A percentile compares a stretch with the other conserved stretches of the same genome.
Conservation (phyloP, 306 rosid species). For the Rosa lucieae region DNA sequence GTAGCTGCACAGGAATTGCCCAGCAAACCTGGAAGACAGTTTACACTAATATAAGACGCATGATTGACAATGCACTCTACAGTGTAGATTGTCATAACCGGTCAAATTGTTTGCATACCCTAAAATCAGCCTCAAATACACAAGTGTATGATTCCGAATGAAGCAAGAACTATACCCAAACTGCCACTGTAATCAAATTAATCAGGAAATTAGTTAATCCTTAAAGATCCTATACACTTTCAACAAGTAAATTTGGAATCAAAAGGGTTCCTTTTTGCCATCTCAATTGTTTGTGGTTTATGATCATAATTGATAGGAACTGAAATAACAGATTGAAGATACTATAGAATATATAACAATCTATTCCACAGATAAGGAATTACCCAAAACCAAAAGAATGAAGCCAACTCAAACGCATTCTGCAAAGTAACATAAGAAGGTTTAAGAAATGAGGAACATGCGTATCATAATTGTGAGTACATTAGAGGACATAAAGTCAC, state of each 20-base stretch:
- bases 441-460: conserved; percentile 14
- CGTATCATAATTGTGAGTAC: background rate
- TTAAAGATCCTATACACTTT: conserved; percentile 4
- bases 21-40: conserved; percentile 62
- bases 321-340: background rate
- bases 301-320: background rate
- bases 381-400: conserved; percentile 99
- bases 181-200: conserved; percentile 80
- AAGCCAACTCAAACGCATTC: conserved; percentile 97
- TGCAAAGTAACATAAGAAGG: conserved; percentile 34
- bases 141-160: conserved; percentile 67
- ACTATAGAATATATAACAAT: conserved; percentile 6
- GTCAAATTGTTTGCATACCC: conserved; percentile 59
- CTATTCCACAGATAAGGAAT: conserved; percentile 34
- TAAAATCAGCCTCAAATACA: conserved; percentile 80
- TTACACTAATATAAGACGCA: conserved; percentile 16
- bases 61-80: conserved; percentile 16
- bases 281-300: background rate
- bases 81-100: background rate
- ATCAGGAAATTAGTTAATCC: conserved; percentile 26
- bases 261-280: background rate
- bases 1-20: conserved; percentile 95
- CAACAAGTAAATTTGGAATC: background rate
- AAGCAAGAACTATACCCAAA: conserved; percentile 90
- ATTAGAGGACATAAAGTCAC: background rate